A percentile compares a stretch with the other conserved stretches of the same genome.
These are phyloP conservation scores for Planoprotostelium fungivorum DNA, from an alignment of 78 protist genomes.

Conservation along the genomic window DNA sequence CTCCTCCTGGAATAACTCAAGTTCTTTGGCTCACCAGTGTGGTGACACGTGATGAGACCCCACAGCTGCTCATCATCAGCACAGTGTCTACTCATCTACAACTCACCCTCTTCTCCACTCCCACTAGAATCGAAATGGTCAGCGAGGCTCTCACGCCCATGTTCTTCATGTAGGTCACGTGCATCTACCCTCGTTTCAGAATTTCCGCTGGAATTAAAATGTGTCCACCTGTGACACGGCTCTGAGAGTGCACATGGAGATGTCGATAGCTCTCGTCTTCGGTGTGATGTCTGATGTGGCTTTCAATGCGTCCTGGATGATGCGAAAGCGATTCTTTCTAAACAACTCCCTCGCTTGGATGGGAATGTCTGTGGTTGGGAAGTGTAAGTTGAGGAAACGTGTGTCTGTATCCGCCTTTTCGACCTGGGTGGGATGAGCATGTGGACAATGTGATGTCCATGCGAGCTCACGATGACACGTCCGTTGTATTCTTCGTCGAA, in stretches of 20 bases:
- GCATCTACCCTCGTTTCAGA: background rate
- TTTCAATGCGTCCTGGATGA: background rate
- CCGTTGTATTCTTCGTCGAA: background rate
- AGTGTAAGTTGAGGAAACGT: background rate
- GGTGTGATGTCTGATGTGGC: background rate
- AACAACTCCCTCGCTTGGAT: background rate
- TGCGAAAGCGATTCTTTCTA: background rate
- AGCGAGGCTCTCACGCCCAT: background rate
- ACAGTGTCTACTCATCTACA: background rate
- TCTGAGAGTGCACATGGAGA: background rate
- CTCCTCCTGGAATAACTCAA: background rate
- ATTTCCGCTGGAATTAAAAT: background rate
- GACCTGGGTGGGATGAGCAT: background rate
- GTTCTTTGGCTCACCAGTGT: background rate
- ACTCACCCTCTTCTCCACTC: background rate
- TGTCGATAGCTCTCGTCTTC: background rate
- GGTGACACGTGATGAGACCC: background rate
- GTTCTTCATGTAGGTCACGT: background rate
- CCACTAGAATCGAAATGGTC: background rate
- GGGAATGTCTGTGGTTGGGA: background rate
- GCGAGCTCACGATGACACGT: background rate
- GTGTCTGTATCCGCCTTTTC: background rate
- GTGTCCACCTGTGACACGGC: background rate
- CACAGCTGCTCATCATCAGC: background rate
- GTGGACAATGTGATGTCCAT: background rate